Evolutionary conservation across 805 yeast species (phyloP).

Genomic region (Phaffomyces opuntiae): DNA sequence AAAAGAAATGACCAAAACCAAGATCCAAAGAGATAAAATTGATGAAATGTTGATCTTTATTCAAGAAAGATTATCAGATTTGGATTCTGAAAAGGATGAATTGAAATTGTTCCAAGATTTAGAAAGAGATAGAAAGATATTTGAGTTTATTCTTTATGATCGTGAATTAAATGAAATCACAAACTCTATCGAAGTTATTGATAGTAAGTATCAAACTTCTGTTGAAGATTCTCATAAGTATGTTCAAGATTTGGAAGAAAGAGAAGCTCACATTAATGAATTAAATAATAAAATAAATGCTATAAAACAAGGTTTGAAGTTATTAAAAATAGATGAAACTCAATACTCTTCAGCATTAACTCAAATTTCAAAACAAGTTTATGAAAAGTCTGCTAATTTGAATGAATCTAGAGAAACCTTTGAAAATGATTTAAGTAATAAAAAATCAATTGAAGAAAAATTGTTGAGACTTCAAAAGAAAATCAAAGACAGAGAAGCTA

Average conservation of each 20-base stretch:
- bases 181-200: constrained; percentile 53
- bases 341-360: constrained; percentile 44
- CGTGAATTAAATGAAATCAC: constrained; percentile 64
- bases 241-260: constrained; percentile 48
- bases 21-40: constrained; percentile 61
- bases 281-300: constrained; percentile 39
- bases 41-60: constrained; percentile 67
- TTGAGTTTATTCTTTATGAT: constrained; percentile 68
- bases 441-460: constrained; percentile 18
- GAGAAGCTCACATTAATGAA: constrained; percentile 46
- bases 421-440: constrained; percentile 29
- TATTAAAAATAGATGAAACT: constrained; percentile 48
- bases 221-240: constrained; percentile 47
- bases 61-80: constrained; percentile 64
- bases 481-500: constrained; percentile 28
- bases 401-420: constrained; percentile 29
- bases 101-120: constrained; percentile 60
- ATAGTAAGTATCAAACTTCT: constrained; percentile 45
- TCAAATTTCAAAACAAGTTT: constrained; percentile 41
- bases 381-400: constrained; percentile 42
- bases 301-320: constrained; percentile 40
- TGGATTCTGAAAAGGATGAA: constrained; percentile 75
- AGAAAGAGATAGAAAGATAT: constrained; percentile 60
- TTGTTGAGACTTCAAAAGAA: constrained; percentile 20
- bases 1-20: constrained; percentile 72